phyloP scores from a whole-genome alignment of 2,329 filamentous ascomycete species.

The Epichloe hybrida region DNA sequence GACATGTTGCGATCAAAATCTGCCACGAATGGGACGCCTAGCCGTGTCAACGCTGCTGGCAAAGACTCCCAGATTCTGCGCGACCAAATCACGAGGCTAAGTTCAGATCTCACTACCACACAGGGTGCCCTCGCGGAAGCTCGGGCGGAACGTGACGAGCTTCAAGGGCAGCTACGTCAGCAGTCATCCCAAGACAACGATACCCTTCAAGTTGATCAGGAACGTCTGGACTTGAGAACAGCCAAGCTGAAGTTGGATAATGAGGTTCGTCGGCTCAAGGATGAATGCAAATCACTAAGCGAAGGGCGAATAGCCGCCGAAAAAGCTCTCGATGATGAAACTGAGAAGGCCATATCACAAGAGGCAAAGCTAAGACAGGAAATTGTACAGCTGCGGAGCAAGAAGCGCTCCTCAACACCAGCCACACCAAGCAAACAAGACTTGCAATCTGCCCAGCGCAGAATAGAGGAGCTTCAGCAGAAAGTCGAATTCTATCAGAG shows the following conservation, averaged over 20 bases:
- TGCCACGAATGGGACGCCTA: background rate
- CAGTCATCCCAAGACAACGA: constrained; percentile 43
- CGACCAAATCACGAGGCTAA: constrained; percentile 45
- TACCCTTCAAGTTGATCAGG: constrained; percentile 49
- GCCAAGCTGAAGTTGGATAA: constrained; percentile 54
- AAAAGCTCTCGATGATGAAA: constrained; percentile 49
- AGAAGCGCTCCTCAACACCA: constrained; percentile 28
- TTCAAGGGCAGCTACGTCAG: constrained; percentile 46
- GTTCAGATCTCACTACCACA: constrained; percentile 46
- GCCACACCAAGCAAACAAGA: constrained; percentile 38
- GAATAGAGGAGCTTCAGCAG: constrained; percentile 51
- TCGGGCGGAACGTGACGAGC: constrained; percentile 53
- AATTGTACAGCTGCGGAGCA: constrained; percentile 36
- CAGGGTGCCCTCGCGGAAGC: constrained; percentile 42
- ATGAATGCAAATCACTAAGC: constrained; percentile 45
- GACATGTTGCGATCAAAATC: constrained; percentile 46
- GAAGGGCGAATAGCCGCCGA: constrained; percentile 48
- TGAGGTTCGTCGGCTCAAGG: constrained; percentile 50
- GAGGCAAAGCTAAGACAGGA: constrained; percentile 48
- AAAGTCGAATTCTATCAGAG: constrained; percentile 42
- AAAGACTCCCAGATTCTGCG: constrained; percentile 51
- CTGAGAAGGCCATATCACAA: constrained; percentile 51
- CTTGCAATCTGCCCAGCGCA: constrained; percentile 45
- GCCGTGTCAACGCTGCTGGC: constrained; percentile 39
- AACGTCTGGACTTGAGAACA: constrained; percentile 54